Base-by-base conservation (phyloP, 2,329 filamentous ascomycete genomes). In the Rugonectria rugulosa region DNA sequence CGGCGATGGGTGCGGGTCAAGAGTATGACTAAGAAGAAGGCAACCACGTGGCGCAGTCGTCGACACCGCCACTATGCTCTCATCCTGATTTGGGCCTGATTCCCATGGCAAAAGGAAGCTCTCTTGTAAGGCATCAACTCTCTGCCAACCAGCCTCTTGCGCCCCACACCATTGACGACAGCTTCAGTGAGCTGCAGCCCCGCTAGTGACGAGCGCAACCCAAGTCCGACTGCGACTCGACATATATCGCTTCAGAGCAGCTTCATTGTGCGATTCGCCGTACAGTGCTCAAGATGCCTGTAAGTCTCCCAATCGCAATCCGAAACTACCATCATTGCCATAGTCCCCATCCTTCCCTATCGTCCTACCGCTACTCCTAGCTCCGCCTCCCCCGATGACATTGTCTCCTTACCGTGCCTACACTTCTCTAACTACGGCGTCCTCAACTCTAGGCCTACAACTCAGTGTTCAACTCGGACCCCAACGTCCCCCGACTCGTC, bases 391-490 rank as follows among this genome's bases (percentile, higher is more conserved):
- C 56, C 56, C n/a, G 48, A 57, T 48, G 53, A 53, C 53, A 60
- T 51, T 40, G 50, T 48, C 56, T 36, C 38, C 27, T 42, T 42
- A 52, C 36, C n/a, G n/a, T n/a, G n/a, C n/a, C n/a, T n/a, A n/a
- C n/a, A n/a, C n/a, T n/a, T 10, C 15, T 24, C 69, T 69, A 64
- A 74, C 57, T 53, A 51, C 60, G 44, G 29, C 54, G 53, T 45
- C 19, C 53, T 17, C 43, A 19, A 51, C 48, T 60, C 56, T 62
- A 96, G 92, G 94, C 94, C 78, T 98, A 97, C 84, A 96, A 98
- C 84, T 96, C 91, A 75, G 90, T 97, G 83, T 97, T 97, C 87
- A 88, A 88, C 86, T 88, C 75, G 79, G 94, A 86, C 85, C 92
- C 84, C 81, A 88, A 80, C 63, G 72, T 75, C 60, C 81, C 81